Base-by-base conservation (phyloP, 2,329 filamentous ascomycete genomes). In the Colletotrichum paranaense region DNA sequence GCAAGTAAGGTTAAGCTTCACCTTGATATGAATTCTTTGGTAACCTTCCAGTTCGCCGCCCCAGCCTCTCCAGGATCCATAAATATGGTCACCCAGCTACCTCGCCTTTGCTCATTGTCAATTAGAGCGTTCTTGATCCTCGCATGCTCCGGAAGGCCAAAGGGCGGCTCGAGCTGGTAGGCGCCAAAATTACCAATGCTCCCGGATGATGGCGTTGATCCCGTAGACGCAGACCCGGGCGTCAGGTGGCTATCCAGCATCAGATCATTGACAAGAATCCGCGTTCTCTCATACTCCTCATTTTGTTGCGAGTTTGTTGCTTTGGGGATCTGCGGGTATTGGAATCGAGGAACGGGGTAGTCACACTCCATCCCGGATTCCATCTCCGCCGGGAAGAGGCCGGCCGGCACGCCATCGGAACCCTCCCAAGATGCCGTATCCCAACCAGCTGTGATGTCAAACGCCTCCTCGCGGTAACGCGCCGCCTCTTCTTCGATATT, bases 111-210 rank as follows among this genome's bases (percentile, higher is more conserved):
- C 4, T 72, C 70, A 1, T 75, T 74, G 1, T 80, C 79, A 22
- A 83, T 79, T 0, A 80, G 24, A 1, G 77, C 72, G 28, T 81
- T 83, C 58, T 82, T 80, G 2, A 83, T 76, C 5, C 82, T 77
- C 1, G 68, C 60, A 1, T 57, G 35, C 59, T 82, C 79, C 0
- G 77, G 73, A 0, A 83, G 67, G 7, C 78, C 77, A 58, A 78
- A 83, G 0, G 81, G 81, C 11, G 80, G 38, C 12, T 78, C 77
- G 0, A 80, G 72, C 1, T 42, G 56, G 1, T 49, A 55, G 0
- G 70, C 42, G 2, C 77, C 75, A 3, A 77, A 63, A 30, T 32
- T 58, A 22, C 22, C 59, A 42, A 32, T 49, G 55, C 55, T 53
- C 32, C 67, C 59, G 11, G 65, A 67, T 14, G 30, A 49, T 16